These are phyloP conservation scores for Termitomyces sp. DNA, from an alignment of 768 basidiomycete species.

Conservation along the genomic window DNA sequence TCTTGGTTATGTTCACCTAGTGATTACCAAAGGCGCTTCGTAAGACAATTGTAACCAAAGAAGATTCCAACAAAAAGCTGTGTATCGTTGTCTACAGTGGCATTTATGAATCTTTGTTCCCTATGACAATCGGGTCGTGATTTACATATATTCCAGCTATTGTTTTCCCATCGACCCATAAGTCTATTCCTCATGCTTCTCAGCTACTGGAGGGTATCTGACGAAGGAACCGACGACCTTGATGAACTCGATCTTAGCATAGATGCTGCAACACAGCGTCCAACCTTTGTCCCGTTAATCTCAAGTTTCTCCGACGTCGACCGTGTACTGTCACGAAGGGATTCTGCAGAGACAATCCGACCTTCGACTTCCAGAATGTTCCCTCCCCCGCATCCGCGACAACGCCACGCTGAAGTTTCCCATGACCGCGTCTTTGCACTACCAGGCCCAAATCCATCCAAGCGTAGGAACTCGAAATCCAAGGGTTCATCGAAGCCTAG, in stretches of 20 bases:
- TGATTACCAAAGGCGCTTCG: not conserved
- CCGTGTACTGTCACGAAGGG: not conserved
- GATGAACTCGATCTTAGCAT: not conserved
- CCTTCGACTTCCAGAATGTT: not conserved
- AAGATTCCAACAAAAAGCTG: not conserved
- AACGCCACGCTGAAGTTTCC: not conserved
- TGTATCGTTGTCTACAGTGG: not conserved
- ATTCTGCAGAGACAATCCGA: not conserved
- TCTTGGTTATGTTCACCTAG: not conserved
- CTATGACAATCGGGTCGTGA: not conserved
- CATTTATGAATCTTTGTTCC: not conserved
- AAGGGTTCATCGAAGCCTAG: not conserved
- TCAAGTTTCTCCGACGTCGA: not conserved
- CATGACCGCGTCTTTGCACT: not conserved
- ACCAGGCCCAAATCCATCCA: not conserved
- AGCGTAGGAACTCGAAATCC: not conserved
- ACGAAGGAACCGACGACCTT: not conserved
- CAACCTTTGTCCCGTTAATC: not conserved
- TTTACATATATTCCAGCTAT: not conserved
- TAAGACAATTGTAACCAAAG: not conserved
- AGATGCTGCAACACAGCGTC: too few species aligned
- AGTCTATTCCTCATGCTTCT: not conserved
- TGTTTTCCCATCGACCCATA: not conserved
- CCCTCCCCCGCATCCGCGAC: not conserved
- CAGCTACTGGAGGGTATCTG: not conserved